These are phyloP conservation scores for Fagus sylvatica DNA, from an alignment of 306 rosid genomes.

Conservation along the genomic window DNA sequence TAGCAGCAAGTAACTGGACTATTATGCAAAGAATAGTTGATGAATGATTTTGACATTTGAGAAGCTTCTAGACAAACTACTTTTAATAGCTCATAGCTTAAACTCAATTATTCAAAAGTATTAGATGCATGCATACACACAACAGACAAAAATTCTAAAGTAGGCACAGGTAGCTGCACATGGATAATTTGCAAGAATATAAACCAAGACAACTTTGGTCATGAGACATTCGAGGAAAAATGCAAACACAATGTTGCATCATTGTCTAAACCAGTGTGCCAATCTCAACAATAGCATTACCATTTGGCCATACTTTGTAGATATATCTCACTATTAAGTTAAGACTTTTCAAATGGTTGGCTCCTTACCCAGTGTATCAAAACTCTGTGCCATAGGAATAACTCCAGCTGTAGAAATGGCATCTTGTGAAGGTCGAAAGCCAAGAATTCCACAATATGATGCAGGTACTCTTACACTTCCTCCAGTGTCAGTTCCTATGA, in stretches of 20 bases:
- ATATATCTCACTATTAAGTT: background rate
- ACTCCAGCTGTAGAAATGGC: slow-evolving; percentile 64
- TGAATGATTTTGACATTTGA: no score
- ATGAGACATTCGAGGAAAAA: background rate
- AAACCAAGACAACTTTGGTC: background rate
- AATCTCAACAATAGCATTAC: background rate
- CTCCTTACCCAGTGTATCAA: slow-evolving; percentile 84
- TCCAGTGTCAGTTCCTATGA: slow-evolving; percentile 88
- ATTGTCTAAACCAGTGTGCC: background rate
- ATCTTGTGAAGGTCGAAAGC: slow-evolving; percentile 89
- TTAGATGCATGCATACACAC: no score
- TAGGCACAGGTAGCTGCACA: no score
- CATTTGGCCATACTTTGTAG: background rate
- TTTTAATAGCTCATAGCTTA: no score
- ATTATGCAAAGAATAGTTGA: no score
- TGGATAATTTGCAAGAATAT: no score
- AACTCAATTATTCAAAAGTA: no score
- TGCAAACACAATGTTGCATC: background rate
- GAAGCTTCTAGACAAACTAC: no score
- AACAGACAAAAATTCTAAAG: no score
- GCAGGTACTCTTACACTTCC: slow-evolving; percentile 96
- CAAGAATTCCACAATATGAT: slow-evolving; percentile 88
- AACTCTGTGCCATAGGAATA: slow-evolving; percentile 86
- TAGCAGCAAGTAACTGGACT: background rate
- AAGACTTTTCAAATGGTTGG: background rate